These are phyloP conservation scores for Mortierella polycephala DNA, from an alignment of 371 early-diverging fungal genomes.

Conservation along the genomic window DNA sequence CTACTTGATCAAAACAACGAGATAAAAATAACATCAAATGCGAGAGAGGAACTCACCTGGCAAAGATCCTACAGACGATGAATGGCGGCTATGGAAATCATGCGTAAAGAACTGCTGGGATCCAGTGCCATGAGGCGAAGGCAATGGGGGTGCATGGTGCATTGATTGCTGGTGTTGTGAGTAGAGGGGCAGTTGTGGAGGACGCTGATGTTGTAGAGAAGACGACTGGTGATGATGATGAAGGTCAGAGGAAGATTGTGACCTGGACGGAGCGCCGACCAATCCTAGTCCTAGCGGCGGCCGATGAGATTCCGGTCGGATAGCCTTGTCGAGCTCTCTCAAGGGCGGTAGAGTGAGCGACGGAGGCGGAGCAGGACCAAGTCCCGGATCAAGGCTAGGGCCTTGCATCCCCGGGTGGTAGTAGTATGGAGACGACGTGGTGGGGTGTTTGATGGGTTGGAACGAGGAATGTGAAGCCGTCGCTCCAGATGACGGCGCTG, in stretches of 20 bases:
- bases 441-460: neutral
- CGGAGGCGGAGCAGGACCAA: slow-evolving; percentile 43
- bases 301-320: slow-evolving; percentile 23
- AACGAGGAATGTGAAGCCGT: too few species aligned
- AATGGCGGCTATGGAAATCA: slow-evolving; percentile 38
- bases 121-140: slow-evolving; percentile 15
- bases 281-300: slow-evolving; percentile 2
- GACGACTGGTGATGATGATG: slow-evolving; percentile 23
- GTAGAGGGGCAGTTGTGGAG: slow-evolving; percentile 10
- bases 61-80: slow-evolving; percentile 39
- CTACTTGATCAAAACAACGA: neutral
- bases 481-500: too few species aligned
- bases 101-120: slow-evolving; percentile 21
- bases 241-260: slow-evolving; percentile 19
- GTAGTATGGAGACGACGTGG: slow-evolving; percentile 18
- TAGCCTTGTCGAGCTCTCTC: slow-evolving; percentile 37
- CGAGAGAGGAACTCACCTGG: slow-evolving; percentile 22
- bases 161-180: slow-evolving; percentile 1
- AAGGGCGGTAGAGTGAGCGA: slow-evolving; percentile 47
- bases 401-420: slow-evolving; percentile 25
- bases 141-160: slow-evolving; percentile 3
- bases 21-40: neutral
- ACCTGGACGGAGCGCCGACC: slow-evolving; percentile 3
- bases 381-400: slow-evolving; percentile 26
- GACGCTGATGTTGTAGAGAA: slow-evolving; percentile 7